These are phyloP conservation scores for Schizopora paradoxa DNA, from an alignment of 1,284 basidiomycete genomes.

Conservation along the genomic window DNA sequence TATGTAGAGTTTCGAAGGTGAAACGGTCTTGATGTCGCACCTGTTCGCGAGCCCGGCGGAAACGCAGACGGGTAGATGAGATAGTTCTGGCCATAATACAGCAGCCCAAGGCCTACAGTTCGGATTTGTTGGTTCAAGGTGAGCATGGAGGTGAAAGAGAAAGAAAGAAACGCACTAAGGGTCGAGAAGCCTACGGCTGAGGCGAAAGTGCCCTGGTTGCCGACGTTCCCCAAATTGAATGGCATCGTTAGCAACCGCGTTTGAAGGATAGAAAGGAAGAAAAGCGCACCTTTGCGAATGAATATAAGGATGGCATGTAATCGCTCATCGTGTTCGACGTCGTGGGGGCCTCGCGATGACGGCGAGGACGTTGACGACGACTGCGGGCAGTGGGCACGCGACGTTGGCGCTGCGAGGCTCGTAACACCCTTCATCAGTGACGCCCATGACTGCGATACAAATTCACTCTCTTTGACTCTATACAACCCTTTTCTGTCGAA, in stretches of 20 bases:
- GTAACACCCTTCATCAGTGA: too few relatives aligned
- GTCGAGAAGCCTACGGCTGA: conserved; percentile 64
- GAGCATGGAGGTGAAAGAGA: background rate
- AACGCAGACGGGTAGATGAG: conserved; percentile 89
- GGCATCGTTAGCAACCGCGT: conserved; percentile 3
- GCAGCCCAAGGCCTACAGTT: conserved; percentile 57
- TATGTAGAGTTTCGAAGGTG: background rate
- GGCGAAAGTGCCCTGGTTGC: conserved; percentile 54
- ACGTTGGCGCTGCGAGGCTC: too few relatives aligned
- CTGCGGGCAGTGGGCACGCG: too few relatives aligned
- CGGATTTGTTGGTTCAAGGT: conserved; percentile 9
- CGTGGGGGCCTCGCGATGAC: background rate
- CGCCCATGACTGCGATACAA: too few relatives aligned
- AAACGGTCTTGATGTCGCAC: conserved; percentile 34
- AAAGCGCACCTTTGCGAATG: conserved; percentile 53
- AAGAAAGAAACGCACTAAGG: conserved; percentile 41
- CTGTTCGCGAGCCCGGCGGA: conserved; percentile 74
- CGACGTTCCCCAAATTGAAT: conserved; percentile 10
- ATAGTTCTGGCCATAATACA: conserved; percentile 82
- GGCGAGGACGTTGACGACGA: background rate
- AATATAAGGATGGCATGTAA: conserved; percentile 51
- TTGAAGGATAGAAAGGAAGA: conserved; percentile 5
- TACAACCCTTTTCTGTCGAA: too few relatives aligned
- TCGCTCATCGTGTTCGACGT: conserved; percentile 16
- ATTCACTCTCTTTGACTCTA: too few relatives aligned